These are phyloP conservation scores for Hygrophorus russula DNA, from an alignment of 768 basidiomycete genomes.

Conservation along the genomic window DNA sequence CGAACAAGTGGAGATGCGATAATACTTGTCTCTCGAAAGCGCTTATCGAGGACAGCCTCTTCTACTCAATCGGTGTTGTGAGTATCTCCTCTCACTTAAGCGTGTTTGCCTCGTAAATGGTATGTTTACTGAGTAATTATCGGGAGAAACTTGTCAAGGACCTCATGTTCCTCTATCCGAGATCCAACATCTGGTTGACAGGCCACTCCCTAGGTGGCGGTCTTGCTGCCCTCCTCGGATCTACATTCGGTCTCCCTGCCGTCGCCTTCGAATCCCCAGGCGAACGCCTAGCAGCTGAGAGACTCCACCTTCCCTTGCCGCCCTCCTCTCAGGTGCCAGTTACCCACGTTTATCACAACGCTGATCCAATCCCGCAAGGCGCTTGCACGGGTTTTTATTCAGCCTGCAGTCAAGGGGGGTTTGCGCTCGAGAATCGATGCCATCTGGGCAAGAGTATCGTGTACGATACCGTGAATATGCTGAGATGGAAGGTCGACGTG, in stretches of 20 bases:
- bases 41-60: slow-evolving; percentile 81
- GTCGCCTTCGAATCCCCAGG: slow-evolving; percentile 86
- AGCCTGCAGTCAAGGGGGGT: slow-evolving; percentile 73
- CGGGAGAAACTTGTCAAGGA: slow-evolving; percentile 78
- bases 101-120: not conserved
- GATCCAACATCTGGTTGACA: slow-evolving; percentile 78
- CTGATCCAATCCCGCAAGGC: slow-evolving; percentile 88
- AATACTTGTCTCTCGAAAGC: slow-evolving; percentile 74
- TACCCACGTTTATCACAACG: slow-evolving; percentile 83
- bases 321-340: slow-evolving; percentile 41
- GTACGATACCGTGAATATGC: slow-evolving; percentile 77
- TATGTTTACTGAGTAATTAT: not conserved
- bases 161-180: slow-evolving; percentile 71
- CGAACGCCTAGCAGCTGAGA: slow-evolving; percentile 58
- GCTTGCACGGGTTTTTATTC: slow-evolving; percentile 67
- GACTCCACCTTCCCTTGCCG: slow-evolving; percentile 85
- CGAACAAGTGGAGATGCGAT: slow-evolving; percentile 61
- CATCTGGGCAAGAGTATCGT: slow-evolving; percentile 83
- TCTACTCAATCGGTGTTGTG: slow-evolving; percentile 83
- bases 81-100: slow-evolving; percentile 17
- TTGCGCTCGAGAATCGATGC: slow-evolving; percentile 78
- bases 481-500: slow-evolving; percentile 76
- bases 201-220: slow-evolving; percentile 91
- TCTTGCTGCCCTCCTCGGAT: slow-evolving; percentile 77
- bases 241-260: slow-evolving; percentile 84